Evolutionary conservation across 116 monocot genomes (phyloP), one percentile per base, ranked within the genome.

Genomic region (Thalassia testudinum): DNA sequence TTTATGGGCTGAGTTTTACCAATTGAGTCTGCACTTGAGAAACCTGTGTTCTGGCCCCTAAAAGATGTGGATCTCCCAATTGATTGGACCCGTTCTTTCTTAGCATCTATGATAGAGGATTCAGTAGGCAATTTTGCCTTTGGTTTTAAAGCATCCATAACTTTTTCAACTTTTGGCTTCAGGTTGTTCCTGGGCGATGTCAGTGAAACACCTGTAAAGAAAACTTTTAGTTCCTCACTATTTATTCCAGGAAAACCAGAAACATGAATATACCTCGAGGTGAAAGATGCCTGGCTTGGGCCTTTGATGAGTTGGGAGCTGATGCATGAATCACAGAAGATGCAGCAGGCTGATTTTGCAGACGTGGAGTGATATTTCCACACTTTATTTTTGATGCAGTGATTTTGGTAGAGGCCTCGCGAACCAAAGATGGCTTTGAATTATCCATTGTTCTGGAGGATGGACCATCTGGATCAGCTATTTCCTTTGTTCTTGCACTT

Each of bases 361-460:
- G 27, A 22, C 63, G 40, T 58, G 54, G 1, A 37, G 27, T 34
- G 30, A 34, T 34, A 34, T 42, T 21, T 58, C 25, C 22, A 57
- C 47, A 47, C 62, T 59, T 75, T 70, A 57, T 60, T 75, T 45
- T 45, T 45, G 45, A 45, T 15, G 27, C 24, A 65, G 76, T 70
- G 37, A 61, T 83, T 43, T 81, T 84, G 34, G 70, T 74, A 17
- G 83, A 86, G 58, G 37, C 70, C 18, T 81, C 83, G 52, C 65
- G 71, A 52, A 75, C 76, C 26, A 81, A 59, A 7, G 60, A 24
- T 26, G 66, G 21, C 58, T 72, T 79, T 60, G 60, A 73, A 27
- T 54, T 76, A 37, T 34, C 10, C 30, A 34, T 5, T 5, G 30
- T 34, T 34, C 30, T 10, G 3, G 10, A 34, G 3, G 10, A 34